phyloP scores from a whole-genome alignment of 495 filamentous ascomycete genomes.

The Hypoxylon rickii region DNA sequence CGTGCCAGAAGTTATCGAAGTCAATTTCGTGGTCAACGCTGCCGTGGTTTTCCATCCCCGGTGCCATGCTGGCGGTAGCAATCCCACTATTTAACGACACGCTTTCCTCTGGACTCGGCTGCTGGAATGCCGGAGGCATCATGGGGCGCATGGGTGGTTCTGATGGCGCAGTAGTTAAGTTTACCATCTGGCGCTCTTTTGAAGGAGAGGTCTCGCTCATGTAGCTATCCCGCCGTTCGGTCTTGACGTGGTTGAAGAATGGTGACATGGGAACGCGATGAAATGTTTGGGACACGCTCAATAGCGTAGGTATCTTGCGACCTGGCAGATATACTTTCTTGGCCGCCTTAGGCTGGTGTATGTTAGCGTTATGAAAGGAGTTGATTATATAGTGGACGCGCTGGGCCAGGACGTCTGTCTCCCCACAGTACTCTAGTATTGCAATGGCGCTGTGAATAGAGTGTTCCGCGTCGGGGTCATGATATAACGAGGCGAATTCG shows the following conservation, averaged over 20 bases:
- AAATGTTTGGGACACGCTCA: conserved; percentile 33
- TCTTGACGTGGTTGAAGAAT: conserved; percentile 40
- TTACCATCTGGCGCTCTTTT: conserved; percentile 24
- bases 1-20: conserved; percentile 60
- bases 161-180: conserved; percentile 5
- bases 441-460: conserved; percentile 62
- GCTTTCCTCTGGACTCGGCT: conserved; percentile 51
- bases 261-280: conserved; percentile 38
- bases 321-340: conserved; percentile 31
- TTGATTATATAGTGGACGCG: conserved; percentile 67
- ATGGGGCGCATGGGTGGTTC: conserved; percentile 24
- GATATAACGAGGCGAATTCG: conserved; percentile 68
- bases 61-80: conserved; percentile 27
- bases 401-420: conserved; percentile 66
- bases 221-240: conserved; percentile 27
- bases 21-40: conserved; percentile 55
- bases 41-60: conserved; percentile 42
- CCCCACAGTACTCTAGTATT: conserved; percentile 65
- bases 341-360: conserved; percentile 5
- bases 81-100: conserved; percentile 53
- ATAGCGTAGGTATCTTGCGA: conserved; percentile 30
- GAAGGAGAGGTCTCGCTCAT: conserved; percentile 18
- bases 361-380: conserved; percentile 57
- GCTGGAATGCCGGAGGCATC: conserved; percentile 42
- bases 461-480: conserved; percentile 56